Evolutionary conservation across 2,329 filamentous ascomycete species (phyloP), one percentile per base, ranked within the genome.

Genomic region (Penicillium oxalicum): DNA sequence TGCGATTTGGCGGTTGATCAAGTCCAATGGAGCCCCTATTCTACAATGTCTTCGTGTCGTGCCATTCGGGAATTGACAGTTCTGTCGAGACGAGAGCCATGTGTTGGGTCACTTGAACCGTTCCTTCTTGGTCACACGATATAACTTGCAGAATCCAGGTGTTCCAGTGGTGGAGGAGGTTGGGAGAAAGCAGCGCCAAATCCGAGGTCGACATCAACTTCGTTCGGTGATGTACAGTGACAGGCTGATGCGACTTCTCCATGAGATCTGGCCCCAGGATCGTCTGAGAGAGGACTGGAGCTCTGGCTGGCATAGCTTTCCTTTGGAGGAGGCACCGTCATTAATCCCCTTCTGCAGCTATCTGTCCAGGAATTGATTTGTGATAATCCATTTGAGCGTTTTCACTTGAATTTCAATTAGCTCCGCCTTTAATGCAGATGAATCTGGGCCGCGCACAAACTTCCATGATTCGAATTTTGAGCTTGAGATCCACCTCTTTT

Each of bases 91-190:
- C 9, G 35, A 50, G 35, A 1, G 5, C 28, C 34, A 13, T 9
- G n/a, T 45, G 9, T 11, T 44, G 5, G 12, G 25, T 8, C 47
- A 27, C 24, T 51, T 49, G 7, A n/a, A 39, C 25, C 45, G 45
- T n/a, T 51, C 51, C n/a, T 48, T 46, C 25, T 27, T 51, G 45
- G 43, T 47, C 33, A 49, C 40, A 32, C 35, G 37, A n/a, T 50
- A 48, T 12, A 53, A 49, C n/a, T 33, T 40, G 13, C 34, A 49
- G 5, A 32, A 48, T 35, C n/a, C 42, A 1, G 48, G 32, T 1
- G 25, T 44, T 2, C 43, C 36, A 13, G 29, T 9, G 24, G 24
- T 47, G 3, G 44, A 40, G n/a, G 35, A 45, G 18, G 39, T 49
- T 12, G 44, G 48, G 13, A 46, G 40, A 9, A 45, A 32, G 24